Conservation (phyloP, 257 asterid species). For the Solanum clarkiae region DNA sequence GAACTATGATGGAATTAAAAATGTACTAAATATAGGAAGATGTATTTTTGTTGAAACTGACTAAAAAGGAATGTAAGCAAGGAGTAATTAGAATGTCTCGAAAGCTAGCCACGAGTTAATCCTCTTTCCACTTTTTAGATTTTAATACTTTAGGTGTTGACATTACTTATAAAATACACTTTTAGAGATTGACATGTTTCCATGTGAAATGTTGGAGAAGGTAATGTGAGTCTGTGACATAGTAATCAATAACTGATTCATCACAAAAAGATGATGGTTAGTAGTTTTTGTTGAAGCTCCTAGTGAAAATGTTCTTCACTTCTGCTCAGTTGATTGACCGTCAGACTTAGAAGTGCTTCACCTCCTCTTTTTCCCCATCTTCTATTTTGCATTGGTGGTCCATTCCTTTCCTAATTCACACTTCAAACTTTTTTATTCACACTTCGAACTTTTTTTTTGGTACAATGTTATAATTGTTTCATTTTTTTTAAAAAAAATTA, state of each 20-base stretch:
- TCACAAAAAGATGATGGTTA: not conserved
- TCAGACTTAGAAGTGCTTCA: not conserved
- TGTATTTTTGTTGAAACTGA: not conserved
- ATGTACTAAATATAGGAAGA: not conserved
- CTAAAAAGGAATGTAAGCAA: not conserved
- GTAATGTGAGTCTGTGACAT: not conserved
- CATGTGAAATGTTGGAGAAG: not conserved
- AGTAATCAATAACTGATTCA: not conserved
- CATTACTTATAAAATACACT: not conserved
- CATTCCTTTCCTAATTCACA: not conserved
- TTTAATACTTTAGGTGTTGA: not conserved
- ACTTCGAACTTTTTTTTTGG: not conserved
- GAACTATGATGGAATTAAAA: not conserved
- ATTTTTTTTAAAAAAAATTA: no score
- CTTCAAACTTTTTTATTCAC: not conserved
- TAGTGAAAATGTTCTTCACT: not conserved
- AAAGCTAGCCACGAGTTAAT: not conserved
- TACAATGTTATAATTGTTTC: not conserved
- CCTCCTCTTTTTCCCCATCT: not conserved
- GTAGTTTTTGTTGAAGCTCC: not conserved
- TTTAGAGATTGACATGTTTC: not conserved
- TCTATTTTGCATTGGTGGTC: not conserved
- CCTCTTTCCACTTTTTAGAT: not conserved
- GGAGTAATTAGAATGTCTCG: not conserved
- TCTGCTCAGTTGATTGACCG: not conserved